Conservation (phyloP, 2,329 filamentous ascomycete species). For the Fusarium temperatum region DNA sequence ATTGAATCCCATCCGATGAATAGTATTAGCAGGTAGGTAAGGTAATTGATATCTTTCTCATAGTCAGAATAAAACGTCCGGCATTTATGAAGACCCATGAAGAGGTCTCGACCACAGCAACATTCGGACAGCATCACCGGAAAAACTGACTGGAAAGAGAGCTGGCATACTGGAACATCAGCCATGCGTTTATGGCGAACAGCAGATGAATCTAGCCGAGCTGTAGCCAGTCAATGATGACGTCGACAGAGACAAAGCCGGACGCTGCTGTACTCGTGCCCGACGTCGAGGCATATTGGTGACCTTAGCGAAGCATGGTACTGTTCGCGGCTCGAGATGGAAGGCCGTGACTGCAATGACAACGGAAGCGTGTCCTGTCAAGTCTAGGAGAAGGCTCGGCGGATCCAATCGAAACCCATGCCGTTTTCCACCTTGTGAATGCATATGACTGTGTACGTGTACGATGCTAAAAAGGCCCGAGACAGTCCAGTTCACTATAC, state of each 20-base stretch:
- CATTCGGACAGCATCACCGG: neutral
- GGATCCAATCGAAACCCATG: neutral
- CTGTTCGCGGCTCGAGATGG: constrained; percentile 1
- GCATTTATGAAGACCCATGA: neutral
- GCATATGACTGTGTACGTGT: neutral
- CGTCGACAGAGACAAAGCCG: neutral
- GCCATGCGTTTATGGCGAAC: neutral
- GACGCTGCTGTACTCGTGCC: neutral
- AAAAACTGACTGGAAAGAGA: neutral
- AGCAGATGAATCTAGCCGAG: constrained; percentile 1
- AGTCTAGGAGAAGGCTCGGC: neutral
- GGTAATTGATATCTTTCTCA: neutral
- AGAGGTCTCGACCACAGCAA: neutral
- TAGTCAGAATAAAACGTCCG: neutral
- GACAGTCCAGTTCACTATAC: neutral
- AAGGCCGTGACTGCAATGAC: neutral
- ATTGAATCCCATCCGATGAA: neutral
- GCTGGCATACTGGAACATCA: neutral
- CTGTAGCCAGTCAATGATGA: constrained; percentile 16
- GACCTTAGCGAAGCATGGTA: constrained; percentile 3
- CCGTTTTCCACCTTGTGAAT: neutral
- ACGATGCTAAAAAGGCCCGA: constrained; percentile 4
- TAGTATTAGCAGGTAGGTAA: neutral
- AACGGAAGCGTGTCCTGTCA: neutral
- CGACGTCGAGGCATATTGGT: constrained; percentile 2